Evolutionary conservation across 2,329 filamentous ascomycete genomes (phyloP).

Genomic region (Beauveria medogensis): DNA sequence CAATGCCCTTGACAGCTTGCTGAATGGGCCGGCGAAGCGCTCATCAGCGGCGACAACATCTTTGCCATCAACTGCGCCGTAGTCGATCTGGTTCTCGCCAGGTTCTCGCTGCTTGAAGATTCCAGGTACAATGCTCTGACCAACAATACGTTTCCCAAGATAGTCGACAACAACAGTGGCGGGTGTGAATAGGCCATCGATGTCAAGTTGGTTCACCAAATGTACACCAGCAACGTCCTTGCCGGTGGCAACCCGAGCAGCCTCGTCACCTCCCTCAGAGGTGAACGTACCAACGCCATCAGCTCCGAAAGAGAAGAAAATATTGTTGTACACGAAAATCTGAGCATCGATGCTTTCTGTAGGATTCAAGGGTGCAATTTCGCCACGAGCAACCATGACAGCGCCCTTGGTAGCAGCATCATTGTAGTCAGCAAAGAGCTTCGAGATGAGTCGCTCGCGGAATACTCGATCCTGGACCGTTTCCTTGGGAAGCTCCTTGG

Average conservation of each 20-base stretch:
- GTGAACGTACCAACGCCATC: constrained; percentile 97
- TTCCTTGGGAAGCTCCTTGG: constrained; percentile 86
- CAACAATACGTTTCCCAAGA: constrained; percentile 91
- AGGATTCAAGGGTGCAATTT: constrained; percentile 88
- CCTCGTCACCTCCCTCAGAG: constrained; percentile 92
- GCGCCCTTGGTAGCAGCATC: constrained; percentile 90
- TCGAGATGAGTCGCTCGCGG: constrained; percentile 85
- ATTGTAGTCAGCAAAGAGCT: constrained; percentile 96
- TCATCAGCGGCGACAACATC: constrained; percentile 89
- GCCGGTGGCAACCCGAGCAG: constrained; percentile 87
- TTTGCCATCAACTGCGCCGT: constrained; percentile 95
- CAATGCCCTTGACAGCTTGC: constrained; percentile 82
- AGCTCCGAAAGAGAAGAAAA: constrained; percentile 97
- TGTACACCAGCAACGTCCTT: constrained; percentile 95
- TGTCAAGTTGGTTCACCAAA: constrained; percentile 93
- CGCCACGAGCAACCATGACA: constrained; percentile 83
- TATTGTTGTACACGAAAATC: constrained; percentile 99
- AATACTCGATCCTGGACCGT: constrained; percentile 94
- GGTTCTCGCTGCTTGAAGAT: constrained; percentile 99
- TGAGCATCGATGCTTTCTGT: constrained; percentile 89
- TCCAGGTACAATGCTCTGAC: constrained; percentile 94
- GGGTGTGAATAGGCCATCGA: constrained; percentile 86
- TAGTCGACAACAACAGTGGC: constrained; percentile 97
- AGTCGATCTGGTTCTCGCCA: constrained; percentile 97
- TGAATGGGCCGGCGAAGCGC: constrained; percentile 74